A percentile compares a stretch with the other conserved stretches of the same genome.
phyloP scores from a whole-genome alignment of 1,284 basidiomycete genomes.

The Cryptococcus sp. region DNA sequence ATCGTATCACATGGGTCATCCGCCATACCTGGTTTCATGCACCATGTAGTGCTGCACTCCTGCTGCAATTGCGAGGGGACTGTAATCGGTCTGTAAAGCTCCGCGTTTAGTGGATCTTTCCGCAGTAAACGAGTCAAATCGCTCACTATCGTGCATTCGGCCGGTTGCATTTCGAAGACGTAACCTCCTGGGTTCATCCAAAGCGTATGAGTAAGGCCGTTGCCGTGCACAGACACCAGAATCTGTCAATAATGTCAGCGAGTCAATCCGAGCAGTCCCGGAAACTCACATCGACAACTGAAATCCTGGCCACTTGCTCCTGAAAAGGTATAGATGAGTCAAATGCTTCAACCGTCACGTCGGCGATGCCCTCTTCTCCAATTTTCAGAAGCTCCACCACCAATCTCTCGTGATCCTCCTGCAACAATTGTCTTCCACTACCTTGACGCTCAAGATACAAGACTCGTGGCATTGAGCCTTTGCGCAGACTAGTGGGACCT shows the following conservation, averaged over 20 bases:
- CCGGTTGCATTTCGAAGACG: constrained; percentile 51
- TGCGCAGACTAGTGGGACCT: not conserved
- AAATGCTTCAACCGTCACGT: constrained; percentile 8
- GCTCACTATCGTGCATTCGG: constrained; percentile 16
- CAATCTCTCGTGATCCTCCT: constrained; percentile 32
- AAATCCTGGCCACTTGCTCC: constrained; percentile 12
- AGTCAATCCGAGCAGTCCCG: too few relatives aligned
- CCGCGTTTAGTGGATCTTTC: too few relatives aligned
- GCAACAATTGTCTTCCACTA: constrained; percentile 58
- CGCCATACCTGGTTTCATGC: constrained; percentile 7
- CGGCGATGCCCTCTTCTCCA: too few relatives aligned
- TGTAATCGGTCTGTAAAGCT: constrained; percentile 23
- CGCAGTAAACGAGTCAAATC: not conserved
- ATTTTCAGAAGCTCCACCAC: constrained; percentile 38
- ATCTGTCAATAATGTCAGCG: constrained; percentile 56
- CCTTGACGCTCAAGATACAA: constrained; percentile 75
- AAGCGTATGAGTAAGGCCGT: constrained; percentile 73
- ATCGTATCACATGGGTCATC: too few relatives aligned
- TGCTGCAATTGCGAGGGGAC: constrained; percentile 21
- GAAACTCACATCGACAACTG: constrained; percentile 10
- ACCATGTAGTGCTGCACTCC: constrained; percentile 25
- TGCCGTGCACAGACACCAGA: constrained; percentile 73
- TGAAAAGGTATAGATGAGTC: constrained; percentile 3
- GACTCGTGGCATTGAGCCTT: constrained; percentile 58
- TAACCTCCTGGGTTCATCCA: constrained; percentile 70